Conservation (phyloP, 306 rosid genomes). For the Quercus variabilis region DNA sequence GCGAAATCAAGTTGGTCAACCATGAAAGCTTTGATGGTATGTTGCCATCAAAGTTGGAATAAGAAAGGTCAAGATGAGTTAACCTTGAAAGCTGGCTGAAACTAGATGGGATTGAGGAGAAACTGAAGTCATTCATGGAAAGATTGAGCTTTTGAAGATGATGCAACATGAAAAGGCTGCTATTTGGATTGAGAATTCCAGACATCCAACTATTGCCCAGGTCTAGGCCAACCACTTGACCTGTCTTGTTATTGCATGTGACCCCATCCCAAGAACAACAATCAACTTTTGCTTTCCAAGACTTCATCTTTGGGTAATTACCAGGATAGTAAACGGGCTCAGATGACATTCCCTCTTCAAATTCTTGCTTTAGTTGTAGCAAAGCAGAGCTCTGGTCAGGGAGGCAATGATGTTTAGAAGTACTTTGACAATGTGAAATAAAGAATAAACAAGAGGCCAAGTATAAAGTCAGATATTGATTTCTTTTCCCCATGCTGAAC, state of each 20-base stretch:
- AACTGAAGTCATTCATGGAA: not conserved
- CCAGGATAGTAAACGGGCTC: too few relatives aligned
- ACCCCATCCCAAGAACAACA: slow-evolving; percentile 21
- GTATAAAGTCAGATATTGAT: too few relatives aligned
- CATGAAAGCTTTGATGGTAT: too few relatives aligned
- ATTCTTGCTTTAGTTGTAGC: too few relatives aligned
- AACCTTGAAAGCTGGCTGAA: slow-evolving; percentile 12
- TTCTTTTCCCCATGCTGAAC: too few relatives aligned
- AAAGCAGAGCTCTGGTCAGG: too few relatives aligned
- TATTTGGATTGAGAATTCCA: slow-evolving; percentile 12
- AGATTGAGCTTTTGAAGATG: slow-evolving; percentile 25
- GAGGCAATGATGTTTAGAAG: too few relatives aligned
- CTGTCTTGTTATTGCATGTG: not conserved
- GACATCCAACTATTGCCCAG: slow-evolving; percentile 1
- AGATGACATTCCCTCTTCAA: too few relatives aligned
- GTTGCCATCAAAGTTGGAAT: not conserved
- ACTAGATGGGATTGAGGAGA: not conserved
- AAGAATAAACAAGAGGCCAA: too few relatives aligned
- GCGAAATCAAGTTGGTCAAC: too few relatives aligned
- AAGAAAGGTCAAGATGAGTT: slow-evolving; percentile 1
- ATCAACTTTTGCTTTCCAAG: slow-evolving; percentile 1
- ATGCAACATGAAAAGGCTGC: slow-evolving; percentile 8
- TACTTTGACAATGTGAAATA: too few relatives aligned
- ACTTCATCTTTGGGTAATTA: slow-evolving; percentile 2
- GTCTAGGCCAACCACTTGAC: slow-evolving; percentile 14